Base-by-base conservation (phyloP, 169 alveolate genomes). In the Cryptosporidium baileyi region DNA sequence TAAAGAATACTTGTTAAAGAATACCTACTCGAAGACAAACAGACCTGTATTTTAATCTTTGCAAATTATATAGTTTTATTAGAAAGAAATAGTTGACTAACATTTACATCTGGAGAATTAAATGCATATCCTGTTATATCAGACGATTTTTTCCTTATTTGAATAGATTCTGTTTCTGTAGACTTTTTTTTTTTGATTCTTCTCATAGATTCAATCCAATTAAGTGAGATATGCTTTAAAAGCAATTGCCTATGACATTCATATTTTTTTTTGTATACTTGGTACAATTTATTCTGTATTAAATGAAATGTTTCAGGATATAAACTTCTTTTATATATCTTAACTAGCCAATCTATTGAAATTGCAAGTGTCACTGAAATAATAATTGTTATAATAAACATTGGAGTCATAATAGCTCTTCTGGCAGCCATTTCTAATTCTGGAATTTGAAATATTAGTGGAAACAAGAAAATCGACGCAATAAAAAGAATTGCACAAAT, bases 101-200 rank as follows among this genome's bases (percentile, higher is more conserved):
- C 67, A 17, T 74, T 74, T 15, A 54, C 57, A 51, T 74, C 85
- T 74, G 85, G 85, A 7, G 52, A 74, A 30, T 74, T 74, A 26
- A 74, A 74, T 52, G 85, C 85, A 74, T 74, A 74, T 52, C 85
- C 85, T 38, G 54, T 54, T 26, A 74, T 74, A 54, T 74, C 85
- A 22, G 85, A 74, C n/a, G 85, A 74, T 28, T 57, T 74, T 59
- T 36, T 74, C 41, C 36, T 51, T 1, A 74, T 36, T 54, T 74
- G 65, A 74, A 57, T 51, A 7, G 67, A 51, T 2, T 54, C 67
- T 9, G n/a, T 1, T 36, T 38, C 67, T 40, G 28, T 11, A 7
- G 85, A 74, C 49, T 57, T 74, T 19, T 38, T 74, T 54, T 51
- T 74, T n/a, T 41, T 74, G 3, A 74, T 54, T 54, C 41, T 51